A percentile compares a stretch with the other conserved stretches of the same genome.
These are phyloP conservation scores for Drechslera avenae DNA, from an alignment of 2,329 filamentous ascomycete genomes.

Conservation along the genomic window DNA sequence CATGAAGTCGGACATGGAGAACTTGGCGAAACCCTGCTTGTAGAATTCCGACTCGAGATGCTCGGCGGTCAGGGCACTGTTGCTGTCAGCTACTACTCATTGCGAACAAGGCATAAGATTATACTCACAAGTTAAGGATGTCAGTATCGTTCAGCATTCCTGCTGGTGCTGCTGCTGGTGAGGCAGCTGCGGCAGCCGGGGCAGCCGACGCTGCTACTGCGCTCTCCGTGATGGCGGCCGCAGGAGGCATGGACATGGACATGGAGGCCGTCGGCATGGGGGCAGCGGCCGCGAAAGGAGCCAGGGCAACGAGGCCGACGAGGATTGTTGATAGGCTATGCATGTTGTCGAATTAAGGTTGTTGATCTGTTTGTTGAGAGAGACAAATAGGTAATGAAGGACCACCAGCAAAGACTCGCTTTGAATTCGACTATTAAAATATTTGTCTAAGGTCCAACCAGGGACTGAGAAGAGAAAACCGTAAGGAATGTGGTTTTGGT, in stretches of 20 bases:
- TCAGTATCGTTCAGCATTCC: conserved; percentile 55
- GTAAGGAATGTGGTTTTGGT: conserved; percentile 44
- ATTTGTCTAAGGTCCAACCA: conserved; percentile 47
- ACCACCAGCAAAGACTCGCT: conserved; percentile 48
- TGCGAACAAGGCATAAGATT: conserved; percentile 10
- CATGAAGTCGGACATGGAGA: conserved; percentile 67
- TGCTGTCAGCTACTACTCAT: conserved; percentile 37
- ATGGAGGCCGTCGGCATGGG: conserved; percentile 26
- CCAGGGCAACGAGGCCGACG: conserved; percentile 44
- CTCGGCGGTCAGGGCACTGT: conserved; percentile 73
- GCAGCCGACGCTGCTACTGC: conserved; percentile 22
- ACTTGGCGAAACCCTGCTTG: conserved; percentile 70
- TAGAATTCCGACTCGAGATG: conserved; percentile 77
- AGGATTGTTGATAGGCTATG: conserved; percentile 45
- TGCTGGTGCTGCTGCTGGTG: conserved; percentile 29
- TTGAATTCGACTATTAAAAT: conserved; percentile 46
- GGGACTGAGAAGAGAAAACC: conserved; percentile 46
- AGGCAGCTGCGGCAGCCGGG: conserved; percentile 22
- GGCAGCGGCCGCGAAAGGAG: conserved; percentile 40
- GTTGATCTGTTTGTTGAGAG: conserved; percentile 28
- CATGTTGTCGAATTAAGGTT: conserved; percentile 44
- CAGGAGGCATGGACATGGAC: conserved; percentile 13
- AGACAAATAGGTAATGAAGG: conserved; percentile 29
- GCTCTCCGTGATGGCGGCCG: conserved; percentile 20
- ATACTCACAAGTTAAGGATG: conserved; percentile 59